Percentiles rank a stretch among this genome's conserved stretches.
phyloP scores from a whole-genome alignment of 192 early-diverging fungal species.

The Haplosporangium gracile region DNA sequence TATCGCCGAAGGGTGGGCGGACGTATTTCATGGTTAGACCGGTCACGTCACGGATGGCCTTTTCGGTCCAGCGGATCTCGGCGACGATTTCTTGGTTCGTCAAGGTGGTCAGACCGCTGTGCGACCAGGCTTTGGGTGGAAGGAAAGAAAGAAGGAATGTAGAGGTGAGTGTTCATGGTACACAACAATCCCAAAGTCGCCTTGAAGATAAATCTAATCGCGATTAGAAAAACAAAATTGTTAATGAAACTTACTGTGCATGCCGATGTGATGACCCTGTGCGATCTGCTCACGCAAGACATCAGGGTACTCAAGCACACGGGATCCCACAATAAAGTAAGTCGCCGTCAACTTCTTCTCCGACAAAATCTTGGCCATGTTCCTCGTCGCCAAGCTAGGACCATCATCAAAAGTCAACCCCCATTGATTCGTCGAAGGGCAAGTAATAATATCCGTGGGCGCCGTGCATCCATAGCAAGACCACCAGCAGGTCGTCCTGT shows the following conservation, averaged over 20 bases:
- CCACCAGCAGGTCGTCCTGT: slow-evolving; percentile 46
- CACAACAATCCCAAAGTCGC: not conserved
- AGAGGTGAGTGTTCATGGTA: not conserved
- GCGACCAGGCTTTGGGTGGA: slow-evolving; percentile 64
- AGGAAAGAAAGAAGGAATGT: not conserved
- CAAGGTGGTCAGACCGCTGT: slow-evolving; percentile 63
- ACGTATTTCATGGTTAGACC: slow-evolving; percentile 64
- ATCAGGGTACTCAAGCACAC: slow-evolving; percentile 60
- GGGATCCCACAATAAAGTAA: slow-evolving; percentile 63
- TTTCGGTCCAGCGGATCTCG: slow-evolving; percentile 68
- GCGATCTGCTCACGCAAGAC: slow-evolving; percentile 50
- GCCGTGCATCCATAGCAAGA: slow-evolving; percentile 48
- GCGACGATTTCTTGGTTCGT: slow-evolving; percentile 63
- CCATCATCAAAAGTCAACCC: slow-evolving; percentile 64
- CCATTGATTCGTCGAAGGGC: slow-evolving; percentile 50
- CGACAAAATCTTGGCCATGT: slow-evolving; percentile 49
- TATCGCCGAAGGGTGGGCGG: slow-evolving; percentile 71
- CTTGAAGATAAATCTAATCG: not conserved
- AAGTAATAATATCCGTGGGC: slow-evolving; percentile 38
- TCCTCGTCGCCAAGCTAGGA: slow-evolving; percentile 50
- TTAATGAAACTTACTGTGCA: slow-evolving; percentile 60
- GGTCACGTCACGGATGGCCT: slow-evolving; percentile 64
- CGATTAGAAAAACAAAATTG: not conserved
- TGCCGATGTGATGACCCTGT: slow-evolving; percentile 62
- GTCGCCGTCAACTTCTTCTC: slow-evolving; percentile 51